Evolutionary conservation across 257 asterid species (phyloP), one percentile per base, ranked within the genome.

Genomic region (Nicotiana undulata): DNA sequence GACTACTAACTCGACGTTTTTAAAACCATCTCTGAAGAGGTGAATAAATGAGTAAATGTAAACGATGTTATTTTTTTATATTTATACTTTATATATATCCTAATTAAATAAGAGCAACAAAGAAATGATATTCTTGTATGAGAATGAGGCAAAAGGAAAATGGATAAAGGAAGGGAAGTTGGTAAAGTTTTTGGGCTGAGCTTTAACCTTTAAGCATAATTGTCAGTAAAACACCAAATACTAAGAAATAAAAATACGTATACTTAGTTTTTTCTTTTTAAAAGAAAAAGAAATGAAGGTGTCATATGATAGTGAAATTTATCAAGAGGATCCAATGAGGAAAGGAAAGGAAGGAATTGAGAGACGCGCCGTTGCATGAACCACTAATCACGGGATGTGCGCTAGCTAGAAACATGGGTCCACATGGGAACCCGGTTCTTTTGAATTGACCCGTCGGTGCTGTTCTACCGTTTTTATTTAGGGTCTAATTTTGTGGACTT

Each of bases 361-460:
- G 18, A 28, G 46, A 82, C 87, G 88, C 88, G 87, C 85, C 83
- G 12, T 82, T 60, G 11, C 3, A 32, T 60, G 77, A 59, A 56
- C 44, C 93, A 68, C 87, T 80, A 88, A 89, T 85, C 90, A 84
- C 91, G 92, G 92, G 76, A 20, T 26, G 67, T 82, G 86, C 22
- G 90, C 85, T 83, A 86, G 85, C 72, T 6, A 63, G 46, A 63
- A 75, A 44, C 64, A 20, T 59, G 88, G 90, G 77, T 18, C 87
- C 88, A 76, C 64, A 28, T n/a, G 56, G n/a, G 32, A 72, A 72
- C 60, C 78, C 60, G 60, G 2, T 46, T 12, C 78, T 13, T 13
- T 15, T 24, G 0, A 44, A 70, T 70, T 70, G 37, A 70, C 59
- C 56, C 82, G 82, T 74, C 88, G 87, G 83, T 82, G 86, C 70